These are phyloP conservation scores for Paracoccidioides brasiliensis DNA, from an alignment of 2,329 filamentous ascomycete species.

Conservation along the genomic window DNA sequence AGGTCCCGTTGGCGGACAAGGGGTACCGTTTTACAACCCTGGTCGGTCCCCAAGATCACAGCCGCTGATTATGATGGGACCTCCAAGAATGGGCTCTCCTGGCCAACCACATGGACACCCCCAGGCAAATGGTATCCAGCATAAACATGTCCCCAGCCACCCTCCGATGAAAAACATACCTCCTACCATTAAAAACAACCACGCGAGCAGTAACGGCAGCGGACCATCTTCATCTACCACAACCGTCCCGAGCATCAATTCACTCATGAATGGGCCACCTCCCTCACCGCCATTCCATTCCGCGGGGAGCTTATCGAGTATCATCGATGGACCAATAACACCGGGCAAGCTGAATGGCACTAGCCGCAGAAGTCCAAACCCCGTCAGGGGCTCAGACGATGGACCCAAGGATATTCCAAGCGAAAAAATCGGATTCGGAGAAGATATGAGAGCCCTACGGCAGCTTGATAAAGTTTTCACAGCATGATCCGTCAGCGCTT, in stretches of 20 bases:
- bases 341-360: background rate
- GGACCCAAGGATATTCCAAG: constrained; percentile 43
- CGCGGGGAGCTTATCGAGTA: constrained; percentile 15
- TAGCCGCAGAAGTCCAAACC: constrained; percentile 7
- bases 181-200: constrained; percentile 9
- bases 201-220: constrained; percentile 13
- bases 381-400: constrained; percentile 7
- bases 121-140: constrained; percentile 14
- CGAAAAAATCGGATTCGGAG: constrained; percentile 44
- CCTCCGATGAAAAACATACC: constrained; percentile 15
- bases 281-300: constrained; percentile 12
- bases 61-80: background rate
- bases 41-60: constrained; percentile 17
- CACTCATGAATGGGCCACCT: constrained; percentile 30
- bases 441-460: constrained; percentile 52
- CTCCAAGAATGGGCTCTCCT: constrained; percentile 1
- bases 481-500: constrained; percentile 15
- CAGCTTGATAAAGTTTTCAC: constrained; percentile 48
- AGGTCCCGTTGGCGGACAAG: constrained; percentile 13
- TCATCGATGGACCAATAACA: constrained; percentile 13
- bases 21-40: constrained; percentile 17
- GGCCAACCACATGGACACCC: constrained; percentile 6
- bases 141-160: constrained; percentile 15
- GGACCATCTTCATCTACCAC: constrained; percentile 21
- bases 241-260: constrained; percentile 42